phyloP scores from a whole-genome alignment of 2,329 filamentous ascomycete genomes.

The Aspergillus costaricaensis region DNA sequence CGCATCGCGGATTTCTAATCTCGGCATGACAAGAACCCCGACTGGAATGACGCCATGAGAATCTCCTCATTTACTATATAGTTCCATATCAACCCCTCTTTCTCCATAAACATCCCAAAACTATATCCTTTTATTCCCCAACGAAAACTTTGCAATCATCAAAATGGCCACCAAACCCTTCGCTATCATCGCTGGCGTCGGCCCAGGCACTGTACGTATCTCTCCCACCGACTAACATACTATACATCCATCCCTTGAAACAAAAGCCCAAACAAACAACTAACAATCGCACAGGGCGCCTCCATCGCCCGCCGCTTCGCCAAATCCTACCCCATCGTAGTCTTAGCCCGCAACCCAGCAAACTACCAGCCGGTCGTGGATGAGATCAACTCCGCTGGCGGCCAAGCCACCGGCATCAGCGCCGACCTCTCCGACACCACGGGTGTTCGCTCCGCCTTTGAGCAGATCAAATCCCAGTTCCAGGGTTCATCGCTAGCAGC shows the following conservation, averaged over 20 bases:
- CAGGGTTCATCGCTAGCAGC: slow-evolving; percentile 50
- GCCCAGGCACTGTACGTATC: slow-evolving; percentile 45
- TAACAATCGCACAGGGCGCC: slow-evolving; percentile 39
- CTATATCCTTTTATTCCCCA: too few relatives aligned
- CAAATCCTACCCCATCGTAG: slow-evolving; percentile 58
- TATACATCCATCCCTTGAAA: neutral
- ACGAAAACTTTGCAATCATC: neutral
- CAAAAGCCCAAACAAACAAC: neutral
- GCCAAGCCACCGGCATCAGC: slow-evolving; percentile 62
- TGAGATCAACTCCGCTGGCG: slow-evolving; percentile 61
- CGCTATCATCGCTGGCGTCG: slow-evolving; percentile 51
- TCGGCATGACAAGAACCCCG: slow-evolving; percentile 16
- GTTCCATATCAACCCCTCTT: neutral
- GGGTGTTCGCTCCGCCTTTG: slow-evolving; percentile 57
- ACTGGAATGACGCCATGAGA: slow-evolving; percentile 18
- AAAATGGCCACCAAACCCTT: slow-evolving; percentile 43
- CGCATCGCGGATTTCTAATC: slow-evolving; percentile 19
- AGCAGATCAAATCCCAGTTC: slow-evolving; percentile 57
- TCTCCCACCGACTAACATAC: neutral
- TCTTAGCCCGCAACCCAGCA: slow-evolving; percentile 60
- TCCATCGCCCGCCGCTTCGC: slow-evolving; percentile 63
- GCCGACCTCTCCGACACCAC: slow-evolving; percentile 58
- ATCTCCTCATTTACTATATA: neutral
- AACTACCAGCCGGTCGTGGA: slow-evolving; percentile 58
- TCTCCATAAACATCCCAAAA: neutral